Base-by-base conservation (phyloP, 257 asterid genomes). In the Nicotiana paniculata region DNA sequence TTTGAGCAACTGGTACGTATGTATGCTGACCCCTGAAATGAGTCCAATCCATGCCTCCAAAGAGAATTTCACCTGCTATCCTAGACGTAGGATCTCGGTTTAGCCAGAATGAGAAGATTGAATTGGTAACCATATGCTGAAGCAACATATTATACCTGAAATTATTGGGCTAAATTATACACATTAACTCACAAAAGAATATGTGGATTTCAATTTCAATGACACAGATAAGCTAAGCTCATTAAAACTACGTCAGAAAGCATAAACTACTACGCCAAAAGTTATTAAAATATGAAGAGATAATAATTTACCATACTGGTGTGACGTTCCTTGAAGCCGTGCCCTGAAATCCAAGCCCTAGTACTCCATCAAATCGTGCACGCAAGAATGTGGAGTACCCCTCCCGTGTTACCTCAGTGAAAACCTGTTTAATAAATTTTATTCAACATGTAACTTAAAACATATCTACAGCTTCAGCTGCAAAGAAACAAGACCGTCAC, bases 291-390 rank as follows among this genome's bases (percentile, higher is more conserved):
- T 37, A 48, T 26, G 46, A 17, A 62, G 12, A 79, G 21, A 55
- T 61, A 39, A 30, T 63, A 32, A 28, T 21, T 77, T 87, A 87
- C 90, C 90, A 87, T 43, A 87, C 82, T 59, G 90, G 88, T 77
- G 82, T 78, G 17, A 78, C 85, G 9, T 33, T 59, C 9, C 66
- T 83, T 30, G 83, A 78, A 43, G 84, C 78, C 0, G 67, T 65
- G 9, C 83, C 84, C 78, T 81, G 86, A 76, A 87, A 87, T 65
- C 90, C 90, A 81, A 87, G 90, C 65, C 90, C 90, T 65, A 87
- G 85, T 18, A 87, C 82, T 13, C 90, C 90, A 83, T 87, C 88
- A 24, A 85, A 87, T 53, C 80, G 82, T n/a, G 86, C 85, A 24
- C 35, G 55, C 75, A 82, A 48, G 78, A 87, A 87, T 15, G 86